These are phyloP conservation scores for Lavandula angustifolia DNA, from an alignment of 257 asterid species.

Conservation along the genomic window DNA sequence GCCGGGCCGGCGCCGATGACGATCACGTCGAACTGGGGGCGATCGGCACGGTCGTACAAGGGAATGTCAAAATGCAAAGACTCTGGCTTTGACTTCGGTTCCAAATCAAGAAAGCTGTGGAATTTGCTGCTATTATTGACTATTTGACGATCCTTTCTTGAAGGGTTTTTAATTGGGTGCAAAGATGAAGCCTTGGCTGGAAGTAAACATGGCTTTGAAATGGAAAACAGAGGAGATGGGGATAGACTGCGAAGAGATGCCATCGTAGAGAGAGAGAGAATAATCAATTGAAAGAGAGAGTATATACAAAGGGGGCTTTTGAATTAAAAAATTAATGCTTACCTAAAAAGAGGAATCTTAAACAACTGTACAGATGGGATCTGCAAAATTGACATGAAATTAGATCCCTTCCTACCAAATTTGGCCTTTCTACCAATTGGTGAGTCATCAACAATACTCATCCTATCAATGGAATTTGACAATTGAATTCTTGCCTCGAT, in stretches of 20 bases:
- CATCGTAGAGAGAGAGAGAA: constrained; percentile 46
- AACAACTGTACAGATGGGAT: neutral
- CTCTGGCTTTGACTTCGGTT: constrained; percentile 63
- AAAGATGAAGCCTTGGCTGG: constrained; percentile 33
- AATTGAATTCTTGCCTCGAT: neutral
- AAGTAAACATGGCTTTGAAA: constrained; percentile 34
- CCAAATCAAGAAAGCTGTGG: constrained; percentile 64
- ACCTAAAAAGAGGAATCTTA: neutral
- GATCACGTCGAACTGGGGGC: constrained; percentile 65
- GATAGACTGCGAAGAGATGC: constrained; percentile 49
- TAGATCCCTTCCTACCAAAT: constrained; percentile 8
- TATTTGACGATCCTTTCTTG: constrained; percentile 35
- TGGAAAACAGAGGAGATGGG: constrained; percentile 41
- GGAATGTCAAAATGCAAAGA: constrained; percentile 59
- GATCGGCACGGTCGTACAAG: constrained; percentile 52
- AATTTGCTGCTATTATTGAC: constrained; percentile 40
- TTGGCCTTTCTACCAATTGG: neutral
- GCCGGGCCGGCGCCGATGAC: constrained; percentile 94
- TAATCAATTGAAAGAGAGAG: too few species aligned
- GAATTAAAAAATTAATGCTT: neutral
- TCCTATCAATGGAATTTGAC: neutral
- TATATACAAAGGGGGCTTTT: neutral
- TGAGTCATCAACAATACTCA: neutral
- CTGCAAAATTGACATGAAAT: neutral
- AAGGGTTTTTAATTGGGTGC: constrained; percentile 21